Percentiles rank a stretch among this genome's conserved stretches.
phyloP scores from a whole-genome alignment of 2,329 filamentous ascomycete species.

The Botryotinia calthae region DNA sequence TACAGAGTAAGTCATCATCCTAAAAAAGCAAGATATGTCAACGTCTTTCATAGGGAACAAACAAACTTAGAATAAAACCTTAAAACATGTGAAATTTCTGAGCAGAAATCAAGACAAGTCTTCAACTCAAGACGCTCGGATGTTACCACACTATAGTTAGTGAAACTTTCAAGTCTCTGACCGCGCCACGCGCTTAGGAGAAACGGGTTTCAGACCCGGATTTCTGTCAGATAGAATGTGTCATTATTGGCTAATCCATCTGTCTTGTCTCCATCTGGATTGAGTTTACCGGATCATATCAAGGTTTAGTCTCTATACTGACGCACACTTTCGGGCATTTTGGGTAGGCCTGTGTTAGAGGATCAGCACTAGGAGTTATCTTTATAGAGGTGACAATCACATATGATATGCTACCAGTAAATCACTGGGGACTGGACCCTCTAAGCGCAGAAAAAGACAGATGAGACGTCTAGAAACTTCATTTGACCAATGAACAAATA shows the following conservation, averaged over 20 bases:
- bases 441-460: background rate
- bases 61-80: background rate
- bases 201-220: background rate
- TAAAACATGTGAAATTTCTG: background rate
- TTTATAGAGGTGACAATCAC: background rate
- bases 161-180: constrained; percentile 5
- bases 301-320: background rate
- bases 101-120: background rate
- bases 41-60: background rate
- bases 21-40: background rate
- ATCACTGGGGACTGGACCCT: background rate
- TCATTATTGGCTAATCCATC: background rate
- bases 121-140: background rate
- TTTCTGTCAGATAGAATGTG: background rate
- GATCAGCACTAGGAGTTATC: background rate
- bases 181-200: background rate
- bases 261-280: background rate
- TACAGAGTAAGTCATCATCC: background rate
- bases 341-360: background rate
- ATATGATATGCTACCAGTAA: background rate
- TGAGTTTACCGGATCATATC: background rate
- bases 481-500: background rate
- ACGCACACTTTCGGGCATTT: background rate
- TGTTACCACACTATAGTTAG: background rate
- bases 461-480: background rate